Conservation (phyloP, 2,329 filamentous ascomycete species). For the Cytospora schulzeri region DNA sequence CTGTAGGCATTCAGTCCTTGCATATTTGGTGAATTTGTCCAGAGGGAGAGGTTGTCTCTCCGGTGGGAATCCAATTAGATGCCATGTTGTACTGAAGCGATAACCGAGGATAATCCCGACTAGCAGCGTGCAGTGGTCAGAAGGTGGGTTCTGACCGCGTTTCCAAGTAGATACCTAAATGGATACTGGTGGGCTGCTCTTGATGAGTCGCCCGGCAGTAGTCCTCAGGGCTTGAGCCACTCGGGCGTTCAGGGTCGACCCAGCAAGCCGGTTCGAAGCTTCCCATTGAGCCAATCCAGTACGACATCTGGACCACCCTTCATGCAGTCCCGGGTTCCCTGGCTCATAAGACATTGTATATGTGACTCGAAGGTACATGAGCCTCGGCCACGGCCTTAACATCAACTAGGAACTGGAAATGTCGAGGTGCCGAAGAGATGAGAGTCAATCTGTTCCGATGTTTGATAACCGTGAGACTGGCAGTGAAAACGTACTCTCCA, state of each 20-base stretch:
- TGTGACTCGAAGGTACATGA: background rate
- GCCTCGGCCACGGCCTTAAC: background rate
- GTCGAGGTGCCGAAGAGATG: background rate
- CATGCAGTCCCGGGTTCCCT: background rate
- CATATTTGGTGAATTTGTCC: background rate
- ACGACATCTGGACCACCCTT: background rate
- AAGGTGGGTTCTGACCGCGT: background rate
- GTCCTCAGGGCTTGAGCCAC: background rate
- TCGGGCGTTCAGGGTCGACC: slow-evolving; percentile 1
- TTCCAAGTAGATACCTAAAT: background rate
- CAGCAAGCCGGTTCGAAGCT: background rate
- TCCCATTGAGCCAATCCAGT: background rate
- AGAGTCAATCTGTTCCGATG: background rate
- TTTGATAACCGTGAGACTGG: background rate
- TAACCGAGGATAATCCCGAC: background rate
- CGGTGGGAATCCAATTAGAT: background rate
- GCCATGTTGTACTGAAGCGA: background rate
- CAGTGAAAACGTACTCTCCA: background rate
- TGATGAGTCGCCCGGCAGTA: background rate
- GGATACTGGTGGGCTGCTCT: background rate
- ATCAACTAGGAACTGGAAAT: background rate
- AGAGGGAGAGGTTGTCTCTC: background rate
- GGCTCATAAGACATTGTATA: background rate
- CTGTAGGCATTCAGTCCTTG: background rate
- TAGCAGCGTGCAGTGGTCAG: background rate